Base-by-base conservation (phyloP, 441 rosid species). In the Viola pubescens region DNA sequence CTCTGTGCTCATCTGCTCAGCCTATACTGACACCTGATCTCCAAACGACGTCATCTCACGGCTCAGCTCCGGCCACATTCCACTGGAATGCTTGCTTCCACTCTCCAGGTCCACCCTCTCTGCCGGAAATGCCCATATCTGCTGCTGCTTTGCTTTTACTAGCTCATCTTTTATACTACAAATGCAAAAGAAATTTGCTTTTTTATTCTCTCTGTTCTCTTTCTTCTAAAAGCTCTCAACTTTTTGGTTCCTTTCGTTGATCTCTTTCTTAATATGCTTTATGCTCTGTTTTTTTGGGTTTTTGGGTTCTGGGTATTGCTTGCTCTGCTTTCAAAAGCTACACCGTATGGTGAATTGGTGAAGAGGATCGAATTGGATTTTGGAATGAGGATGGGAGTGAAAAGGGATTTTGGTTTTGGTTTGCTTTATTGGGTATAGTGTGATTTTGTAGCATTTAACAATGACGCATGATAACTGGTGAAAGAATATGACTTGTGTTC, bases 71-170 rank as follows among this genome's bases (percentile, higher is more conserved):
- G 71, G 59, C 40, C 39, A 39, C 65, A 16, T 60, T 73, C 58
- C 65, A 58, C 68, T 72, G 51, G 51, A 64, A 83, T 81, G 82
- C 67, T 57, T 63, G 69, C 9, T 67, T 54, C 74, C 73, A 70
- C 45, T 66, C 60, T 9, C 48, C 60, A 74, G 82, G 74, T 78
- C 43, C 37, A 41, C 34, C 47, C 39, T 9, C 26, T 43, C 9
- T 46, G 4, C 57, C 39, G 39, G 13, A 6, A 59, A 62, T 42
- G 44, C 70, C 37, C 6, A 13, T 19, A 43, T 7, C 9, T 34
- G 9, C 37, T 65, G 51, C 19, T 5, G 4, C 43, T 12, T 57
- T 50, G 10, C 4, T 37, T 14, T 9, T 44, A 9, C 10, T 38
- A 54, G 6, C 10, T 46, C 13, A 14, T 11, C 37, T 46, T 38